Base-by-base conservation (phyloP, 1,284 basidiomycete species). In the Xerocomus minutiporus region DNA sequence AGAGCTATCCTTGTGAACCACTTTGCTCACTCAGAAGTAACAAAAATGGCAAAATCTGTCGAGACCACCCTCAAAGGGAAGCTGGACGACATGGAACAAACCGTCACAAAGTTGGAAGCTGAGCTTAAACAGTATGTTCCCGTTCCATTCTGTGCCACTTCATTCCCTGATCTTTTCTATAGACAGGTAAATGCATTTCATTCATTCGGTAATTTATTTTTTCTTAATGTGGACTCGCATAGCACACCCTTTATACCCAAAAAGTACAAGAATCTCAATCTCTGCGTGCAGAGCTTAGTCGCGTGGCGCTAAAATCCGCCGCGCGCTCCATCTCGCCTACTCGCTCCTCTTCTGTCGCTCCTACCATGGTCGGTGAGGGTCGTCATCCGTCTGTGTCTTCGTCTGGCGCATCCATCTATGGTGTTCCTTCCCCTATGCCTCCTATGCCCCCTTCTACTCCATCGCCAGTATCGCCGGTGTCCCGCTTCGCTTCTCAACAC, bases 1-100 rank as follows among this genome's bases (percentile, higher is more conserved):
- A 83, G 83, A 58, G 88, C 88, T 50, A 91, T 91, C 66, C 78
- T 91, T 52, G 80, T 85, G 72, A 91, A 91, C 64, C 85, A 89
- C 67, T 71, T 82, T 47, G 84, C 86, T 57, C 86, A 88, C 70
- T 82, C 83, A 34, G 87, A 90, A 66, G 80, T 82, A 52, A 81
- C 77, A 63, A 85, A 82, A 71, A 69, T 73, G 57, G 78, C 84
- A 45, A 86, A 83, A 69, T 71, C 68, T 49, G 70, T 77, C 46
- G 86, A 90, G 71, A 70, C 73, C 43, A 75, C 72, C 54, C 74
- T 88, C 61, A 83, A 80, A 70, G 72, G 75, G 56, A 80, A 79
- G 69, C 66, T 89, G 40, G 83, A 86, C 55, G 82, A 84, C 61
- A 71, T 80, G 55, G 81, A 87, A 69, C 67, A 72, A 56, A 69